Percentiles rank a stretch among this genome's conserved stretches.
These are phyloP conservation scores for Macrophomina phaseolina DNA, from an alignment of 2,329 filamentous ascomycete species.

Conservation along the genomic window DNA sequence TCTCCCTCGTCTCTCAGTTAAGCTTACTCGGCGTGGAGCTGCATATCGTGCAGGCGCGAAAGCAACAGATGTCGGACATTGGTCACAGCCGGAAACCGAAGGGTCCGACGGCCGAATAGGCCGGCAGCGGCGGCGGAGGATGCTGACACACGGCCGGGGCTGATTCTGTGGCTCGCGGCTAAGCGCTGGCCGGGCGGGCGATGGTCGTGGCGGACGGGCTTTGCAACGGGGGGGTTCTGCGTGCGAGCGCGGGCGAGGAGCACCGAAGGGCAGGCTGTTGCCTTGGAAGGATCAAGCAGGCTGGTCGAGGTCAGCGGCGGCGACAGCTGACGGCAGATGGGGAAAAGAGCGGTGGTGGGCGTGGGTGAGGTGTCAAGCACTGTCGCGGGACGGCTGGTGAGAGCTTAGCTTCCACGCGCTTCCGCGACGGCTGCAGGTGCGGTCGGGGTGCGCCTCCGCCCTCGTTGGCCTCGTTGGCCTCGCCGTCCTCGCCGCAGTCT, in stretches of 20 bases:
- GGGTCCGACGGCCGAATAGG: not conserved
- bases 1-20: not conserved
- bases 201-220: not conserved
- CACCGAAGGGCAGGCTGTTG: not conserved
- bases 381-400: not conserved
- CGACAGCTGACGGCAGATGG: not conserved
- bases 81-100: conserved; percentile 1
- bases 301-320: conserved; percentile 1
- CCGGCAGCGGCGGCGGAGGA: not conserved
- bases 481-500: too few relatives aligned
- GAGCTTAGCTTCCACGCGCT: conserved; percentile 9
- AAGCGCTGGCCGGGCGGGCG: not conserved
- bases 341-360: not conserved
- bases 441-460: too few relatives aligned
- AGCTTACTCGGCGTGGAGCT: not conserved
- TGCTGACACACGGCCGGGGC: not conserved
- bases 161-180: not conserved
- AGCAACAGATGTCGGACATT: conserved; percentile 4
- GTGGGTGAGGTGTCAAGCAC: not conserved
- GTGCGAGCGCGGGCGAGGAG: not conserved
- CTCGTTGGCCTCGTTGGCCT: not conserved
- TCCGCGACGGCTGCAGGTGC: not conserved
- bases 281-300: not conserved
- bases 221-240: not conserved
- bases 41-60: not conserved